Percentiles rank a stretch among this genome's conserved stretches.
phyloP scores from a whole-genome alignment of 2,329 filamentous ascomycete species.

The Scedosporium dehoogii region DNA sequence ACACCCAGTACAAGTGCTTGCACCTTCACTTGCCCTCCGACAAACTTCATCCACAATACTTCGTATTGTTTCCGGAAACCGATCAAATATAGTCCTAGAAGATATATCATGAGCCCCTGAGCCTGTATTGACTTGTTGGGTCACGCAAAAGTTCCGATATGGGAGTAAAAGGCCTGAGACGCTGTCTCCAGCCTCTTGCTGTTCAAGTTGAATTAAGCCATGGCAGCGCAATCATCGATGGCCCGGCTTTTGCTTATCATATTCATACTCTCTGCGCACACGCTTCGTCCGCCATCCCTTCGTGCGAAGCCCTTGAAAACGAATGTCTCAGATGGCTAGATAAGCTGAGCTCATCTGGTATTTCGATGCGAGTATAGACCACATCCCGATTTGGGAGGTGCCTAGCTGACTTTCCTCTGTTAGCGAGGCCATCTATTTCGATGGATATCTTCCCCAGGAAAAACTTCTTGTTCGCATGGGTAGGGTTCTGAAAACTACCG shows the following conservation, averaged over 20 bases:
- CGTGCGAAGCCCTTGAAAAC: conserved; percentile 41
- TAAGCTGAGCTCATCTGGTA: conserved; percentile 40
- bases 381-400: not conserved
- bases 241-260: conserved; percentile 68
- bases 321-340: conserved; percentile 54
- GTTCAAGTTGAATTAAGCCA: conserved; percentile 28
- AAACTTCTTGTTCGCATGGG: conserved; percentile 55
- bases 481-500: conserved; percentile 43
- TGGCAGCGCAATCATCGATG: conserved; percentile 54
- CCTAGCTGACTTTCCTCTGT: conserved; percentile 2
- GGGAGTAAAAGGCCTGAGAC: conserved; percentile 50
- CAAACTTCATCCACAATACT: too few relatives aligned
- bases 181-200: conserved; percentile 43
- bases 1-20: not conserved
- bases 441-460: conserved; percentile 62
- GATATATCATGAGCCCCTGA: too few relatives aligned
- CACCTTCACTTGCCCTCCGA: not conserved
- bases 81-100: not conserved
- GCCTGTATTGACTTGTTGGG: too few relatives aligned
- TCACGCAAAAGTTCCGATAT: conserved; percentile 20
- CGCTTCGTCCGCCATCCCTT: conserved; percentile 52
- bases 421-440: conserved; percentile 70
- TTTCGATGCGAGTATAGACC: conserved; percentile 47
- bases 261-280: conserved; percentile 49
- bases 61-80: not conserved